Evolutionary conservation across 2,329 filamentous ascomycete genomes (phyloP).

Genomic region (Didymella glomerata): DNA sequence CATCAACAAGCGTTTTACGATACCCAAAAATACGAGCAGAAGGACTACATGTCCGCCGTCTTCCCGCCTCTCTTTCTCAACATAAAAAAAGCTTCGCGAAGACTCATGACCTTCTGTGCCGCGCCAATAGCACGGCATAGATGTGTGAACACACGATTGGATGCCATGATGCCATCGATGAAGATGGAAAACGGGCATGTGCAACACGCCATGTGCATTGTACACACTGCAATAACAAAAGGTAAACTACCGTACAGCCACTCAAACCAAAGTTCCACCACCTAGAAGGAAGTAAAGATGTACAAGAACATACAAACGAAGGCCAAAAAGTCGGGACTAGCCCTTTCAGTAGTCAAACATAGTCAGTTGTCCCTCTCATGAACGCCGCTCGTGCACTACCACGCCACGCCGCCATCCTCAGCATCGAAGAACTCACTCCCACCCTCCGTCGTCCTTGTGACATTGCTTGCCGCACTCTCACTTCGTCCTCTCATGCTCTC

Average conservation of each 20-base stretch:
- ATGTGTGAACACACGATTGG: no score
- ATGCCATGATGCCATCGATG: no score
- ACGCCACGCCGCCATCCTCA: slow-evolving; percentile 10
- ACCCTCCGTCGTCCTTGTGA: slow-evolving; percentile 11
- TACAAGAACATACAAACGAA: slow-evolving; percentile 8
- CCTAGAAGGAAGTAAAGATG: neutral
- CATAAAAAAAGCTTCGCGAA: no score
- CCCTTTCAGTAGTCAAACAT: neutral
- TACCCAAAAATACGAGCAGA: no score
- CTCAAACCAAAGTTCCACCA: neutral
- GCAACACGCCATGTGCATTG: neutral
- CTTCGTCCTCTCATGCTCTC: neutral
- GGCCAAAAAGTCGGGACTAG: neutral
- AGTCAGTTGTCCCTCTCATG: neutral
- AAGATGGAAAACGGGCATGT: neutral
- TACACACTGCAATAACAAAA: neutral
- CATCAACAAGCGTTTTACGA: no score
- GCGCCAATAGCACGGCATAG: no score
- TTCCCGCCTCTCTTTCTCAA: no score
- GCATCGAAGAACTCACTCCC: slow-evolving; percentile 21
- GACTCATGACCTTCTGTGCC: no score
- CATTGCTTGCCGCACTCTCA: slow-evolving; percentile 5
- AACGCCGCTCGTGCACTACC: slow-evolving; percentile 2
- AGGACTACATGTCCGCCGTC: no score
- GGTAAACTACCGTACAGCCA: neutral